Base-by-base conservation (phyloP, 257 asterid genomes). In the Craterostigma plantagineum region DNA sequence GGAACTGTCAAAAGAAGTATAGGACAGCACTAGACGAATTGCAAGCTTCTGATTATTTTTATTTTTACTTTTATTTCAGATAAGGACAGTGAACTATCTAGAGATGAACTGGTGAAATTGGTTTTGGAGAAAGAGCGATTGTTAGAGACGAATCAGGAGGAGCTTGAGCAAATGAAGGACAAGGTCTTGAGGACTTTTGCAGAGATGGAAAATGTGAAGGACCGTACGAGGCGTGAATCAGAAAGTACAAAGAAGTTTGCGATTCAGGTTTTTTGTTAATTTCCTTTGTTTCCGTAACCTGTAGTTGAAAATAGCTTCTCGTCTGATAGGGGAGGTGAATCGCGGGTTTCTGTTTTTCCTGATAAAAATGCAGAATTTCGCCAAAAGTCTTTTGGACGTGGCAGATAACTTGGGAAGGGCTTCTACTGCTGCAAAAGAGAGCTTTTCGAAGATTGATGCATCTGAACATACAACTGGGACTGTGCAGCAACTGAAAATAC, bases 341-440 rank as follows among this genome's bases (percentile, higher is more conserved):
- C 36, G 35, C 39, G 44, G 34, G 14, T 33, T 46, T 40, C 14
- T 33, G 60, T 49, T 44, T n/a, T n/a, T 23, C 6, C 30, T 23
- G 45, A 13, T 13, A 42, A 23, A 61, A 55, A 51, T 64, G 61
- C 75, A 90, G 99, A 77, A 73, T 60, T 83, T 90, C 50, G 92
- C 90, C 18, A 90, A 75, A 63, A 51, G 72, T 54, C 75, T 85
- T 35, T 50, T 64, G 50, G 63, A 64, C 56, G 73, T 66, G 5
- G 63, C 73, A 4, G 73, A 66, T 54, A 83, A 83, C 63, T 61
- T 90, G 68, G 63, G 70, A 7, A 73, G 92, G 74, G 93, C 95
- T 67, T 77, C 91, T 34, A 64, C 83, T 57, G 75, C 82, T 49
- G 96, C 91, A 43, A 90, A 77, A 70, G 87, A 65, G 48, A 77